A percentile compares a stretch with the other conserved stretches of the same genome.
phyloP scores from a whole-genome alignment of 805 yeast genomes.

The Lachancea thermotolerans region DNA sequence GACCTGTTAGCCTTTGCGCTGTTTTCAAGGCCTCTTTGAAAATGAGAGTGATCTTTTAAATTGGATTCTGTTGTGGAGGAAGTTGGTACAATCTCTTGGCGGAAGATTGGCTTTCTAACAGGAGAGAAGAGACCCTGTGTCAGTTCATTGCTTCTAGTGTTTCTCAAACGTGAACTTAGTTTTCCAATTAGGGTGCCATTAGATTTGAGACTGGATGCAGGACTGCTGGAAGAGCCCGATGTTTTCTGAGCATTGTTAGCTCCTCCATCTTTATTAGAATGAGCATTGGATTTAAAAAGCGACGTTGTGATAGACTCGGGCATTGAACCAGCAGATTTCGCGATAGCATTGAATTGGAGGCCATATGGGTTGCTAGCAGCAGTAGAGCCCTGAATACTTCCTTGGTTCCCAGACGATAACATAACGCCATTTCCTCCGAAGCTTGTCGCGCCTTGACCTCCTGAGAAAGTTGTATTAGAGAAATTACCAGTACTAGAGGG shows the following conservation, averaged over 20 bases:
- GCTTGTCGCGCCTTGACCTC: slow-evolving; percentile 13
- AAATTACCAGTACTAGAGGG: slow-evolving; percentile 13
- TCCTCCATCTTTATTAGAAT: neutral
- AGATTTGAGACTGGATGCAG: slow-evolving; percentile 13
- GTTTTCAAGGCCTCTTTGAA: slow-evolving; percentile 7
- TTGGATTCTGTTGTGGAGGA: neutral
- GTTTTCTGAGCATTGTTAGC: slow-evolving; percentile 11
- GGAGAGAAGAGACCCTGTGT: slow-evolving; percentile 36
- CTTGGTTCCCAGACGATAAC: slow-evolving; percentile 1
- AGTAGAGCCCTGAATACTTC: neutral
- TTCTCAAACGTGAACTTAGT: slow-evolving; percentile 32
- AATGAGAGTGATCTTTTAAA: slow-evolving; percentile 1
- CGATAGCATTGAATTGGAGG: slow-evolving; percentile 24
- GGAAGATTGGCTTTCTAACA: slow-evolving; percentile 10
- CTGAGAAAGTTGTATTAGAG: slow-evolving; percentile 15
- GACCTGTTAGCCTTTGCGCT: slow-evolving; percentile 7
- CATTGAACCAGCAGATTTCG: slow-evolving; percentile 29
- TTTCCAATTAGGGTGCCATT: slow-evolving; percentile 26
- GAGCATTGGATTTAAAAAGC: slow-evolving; percentile 14
- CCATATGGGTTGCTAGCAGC: slow-evolving; percentile 27
- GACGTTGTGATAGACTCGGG: slow-evolving; percentile 36
- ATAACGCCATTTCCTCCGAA: slow-evolving; percentile 8
- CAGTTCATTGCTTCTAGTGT: slow-evolving; percentile 23
- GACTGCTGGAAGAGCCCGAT: slow-evolving; percentile 13
- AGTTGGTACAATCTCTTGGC: neutral